Evolutionary conservation across 306 rosid genomes (phyloP), one percentile per base, ranked within the genome.

Genomic region (Cicer judaicum): DNA sequence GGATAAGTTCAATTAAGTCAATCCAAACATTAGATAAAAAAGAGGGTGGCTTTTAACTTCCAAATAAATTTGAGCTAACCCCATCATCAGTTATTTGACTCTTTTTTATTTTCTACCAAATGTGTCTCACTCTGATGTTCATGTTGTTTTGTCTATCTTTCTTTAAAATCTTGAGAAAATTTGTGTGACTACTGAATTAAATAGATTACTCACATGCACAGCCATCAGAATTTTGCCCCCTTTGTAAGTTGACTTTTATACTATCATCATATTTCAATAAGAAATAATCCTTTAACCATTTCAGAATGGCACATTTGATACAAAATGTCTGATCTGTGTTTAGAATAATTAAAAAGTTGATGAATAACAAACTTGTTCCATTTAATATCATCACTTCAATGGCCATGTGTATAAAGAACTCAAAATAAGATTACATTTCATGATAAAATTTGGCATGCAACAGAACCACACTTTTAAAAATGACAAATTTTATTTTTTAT

Each of bases 41-140:
- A 42, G 36, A 64, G 55, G 68, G 44, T 52, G 75, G 41, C 6
- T 74, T 46, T 55, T 73, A 18, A 46, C 64, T 67, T 57, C 38
- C 57, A 52, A 24, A 70, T n/a, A 47, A 8, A 38, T 68, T 61
- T 74, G 68, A 69, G 46, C 53, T 19, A 50, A 19, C 47, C 10
- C 19, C 16, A 21, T 61, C 19, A 68, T 61, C 14, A 68, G 47
- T 70, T 62, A 54, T 50, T 69, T 69, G 74, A 75, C 44, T 75
- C 72, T 60, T 36, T 16, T 59, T 44, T 21, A 21, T 62, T 34
- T 38, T 70, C 71, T 63, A 54, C 34, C 46, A 49, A 61, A 19
- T 53, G n/a, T 54, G 44, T 47, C 73, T 19, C 40, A 5, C 68
- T 52, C 41, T 15, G 19, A 72, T 10, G 61, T 72, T n/a, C 68